These are phyloP conservation scores for Melampsora americana DNA, from an alignment of 1,284 basidiomycete genomes.

Conservation along the genomic window DNA sequence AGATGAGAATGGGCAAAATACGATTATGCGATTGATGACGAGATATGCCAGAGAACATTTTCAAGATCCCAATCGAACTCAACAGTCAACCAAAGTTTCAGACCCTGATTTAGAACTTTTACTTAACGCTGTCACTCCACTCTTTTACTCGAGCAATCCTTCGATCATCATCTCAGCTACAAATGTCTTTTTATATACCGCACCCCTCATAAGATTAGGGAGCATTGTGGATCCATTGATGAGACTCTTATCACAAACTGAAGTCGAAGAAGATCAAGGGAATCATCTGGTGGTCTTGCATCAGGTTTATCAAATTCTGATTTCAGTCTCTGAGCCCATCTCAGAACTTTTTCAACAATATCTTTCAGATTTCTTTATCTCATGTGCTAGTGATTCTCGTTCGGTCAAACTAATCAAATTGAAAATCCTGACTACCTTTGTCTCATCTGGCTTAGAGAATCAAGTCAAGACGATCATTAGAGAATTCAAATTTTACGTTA, in stretches of 20 bases:
- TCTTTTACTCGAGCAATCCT: constrained; percentile 79
- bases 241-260: constrained; percentile 61
- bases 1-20: constrained; percentile 93
- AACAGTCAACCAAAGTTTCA: constrained; percentile 58
- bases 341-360: constrained; percentile 21
- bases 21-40: constrained; percentile 71
- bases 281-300: constrained; percentile 68
- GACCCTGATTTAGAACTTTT: constrained; percentile 70
- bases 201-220: constrained; percentile 61
- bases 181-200: constrained; percentile 65
- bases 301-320: constrained; percentile 61
- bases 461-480: constrained; percentile 16
- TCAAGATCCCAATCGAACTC: constrained; percentile 62
- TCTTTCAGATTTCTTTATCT: constrained; percentile 36
- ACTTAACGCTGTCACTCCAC: constrained; percentile 67
- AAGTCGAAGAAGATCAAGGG: constrained; percentile 67
- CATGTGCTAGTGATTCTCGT: constrained; percentile 27
- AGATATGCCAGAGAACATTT: constrained; percentile 83
- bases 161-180: constrained; percentile 60
- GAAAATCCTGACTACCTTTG: constrained; percentile 35
- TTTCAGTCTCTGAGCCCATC: constrained; percentile 57
- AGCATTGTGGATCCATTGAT: constrained; percentile 68
- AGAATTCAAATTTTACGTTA: constrained; percentile 33
- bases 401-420: constrained; percentile 30
- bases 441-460: constrained; percentile 5